These are phyloP conservation scores for Fusarium protoensiforme DNA, from an alignment of 2,329 filamentous ascomycete species.

Conservation along the genomic window DNA sequence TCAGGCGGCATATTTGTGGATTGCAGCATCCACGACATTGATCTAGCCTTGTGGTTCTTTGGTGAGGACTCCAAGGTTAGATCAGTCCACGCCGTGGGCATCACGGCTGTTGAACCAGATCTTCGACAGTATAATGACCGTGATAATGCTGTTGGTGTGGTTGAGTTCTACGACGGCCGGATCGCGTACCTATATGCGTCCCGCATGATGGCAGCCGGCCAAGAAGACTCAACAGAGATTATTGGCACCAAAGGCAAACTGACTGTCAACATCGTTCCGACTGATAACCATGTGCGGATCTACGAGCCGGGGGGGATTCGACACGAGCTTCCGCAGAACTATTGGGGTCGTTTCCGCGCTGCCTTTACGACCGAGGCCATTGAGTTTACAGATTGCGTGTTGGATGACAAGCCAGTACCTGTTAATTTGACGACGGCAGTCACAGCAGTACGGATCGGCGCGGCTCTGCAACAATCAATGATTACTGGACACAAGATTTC, in stretches of 20 bases:
- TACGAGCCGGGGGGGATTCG: slow-evolving; percentile 60
- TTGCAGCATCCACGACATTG: slow-evolving; percentile 75
- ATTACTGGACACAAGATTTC: slow-evolving; percentile 65
- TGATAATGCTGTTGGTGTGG: slow-evolving; percentile 59
- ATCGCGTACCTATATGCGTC: slow-evolving; percentile 73
- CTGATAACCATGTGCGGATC: slow-evolving; percentile 64
- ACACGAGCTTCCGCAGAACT: slow-evolving; percentile 69
- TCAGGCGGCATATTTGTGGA: slow-evolving; percentile 76
- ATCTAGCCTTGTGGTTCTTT: slow-evolving; percentile 47
- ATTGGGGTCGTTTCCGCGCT: slow-evolving; percentile 71
- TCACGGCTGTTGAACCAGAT: slow-evolving; percentile 44
- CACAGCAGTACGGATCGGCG: slow-evolving; percentile 69
- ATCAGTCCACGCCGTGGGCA: slow-evolving; percentile 44
- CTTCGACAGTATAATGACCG: slow-evolving; percentile 43
- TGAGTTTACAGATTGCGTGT: slow-evolving; percentile 69
- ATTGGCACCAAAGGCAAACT: slow-evolving; percentile 75
- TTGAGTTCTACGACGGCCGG: slow-evolving; percentile 73
- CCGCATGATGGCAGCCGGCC: slow-evolving; percentile 76
- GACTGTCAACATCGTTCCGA: slow-evolving; percentile 66
- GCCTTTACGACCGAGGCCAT: slow-evolving; percentile 72
- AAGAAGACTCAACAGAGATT: slow-evolving; percentile 75
- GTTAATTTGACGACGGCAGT: slow-evolving; percentile 68
- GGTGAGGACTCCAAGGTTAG: slow-evolving; percentile 42
- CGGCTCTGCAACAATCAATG: slow-evolving; percentile 68
- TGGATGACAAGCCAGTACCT: slow-evolving; percentile 67